Evolutionary conservation across 495 filamentous ascomycete species (phyloP).

Genomic region (Xylaria intraflava): DNA sequence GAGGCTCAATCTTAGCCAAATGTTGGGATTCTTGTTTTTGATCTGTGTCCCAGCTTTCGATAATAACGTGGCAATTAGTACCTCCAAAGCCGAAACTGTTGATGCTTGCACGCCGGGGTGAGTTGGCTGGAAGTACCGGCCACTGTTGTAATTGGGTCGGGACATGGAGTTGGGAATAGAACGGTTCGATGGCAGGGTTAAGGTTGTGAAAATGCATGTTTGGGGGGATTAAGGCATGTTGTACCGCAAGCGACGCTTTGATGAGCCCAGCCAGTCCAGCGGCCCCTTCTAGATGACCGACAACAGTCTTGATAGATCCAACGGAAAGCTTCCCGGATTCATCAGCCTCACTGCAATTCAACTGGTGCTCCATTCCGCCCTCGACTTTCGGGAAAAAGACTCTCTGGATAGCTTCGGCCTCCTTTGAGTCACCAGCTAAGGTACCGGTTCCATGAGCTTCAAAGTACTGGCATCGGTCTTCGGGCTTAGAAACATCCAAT

Average conservation of each 20-base stretch:
- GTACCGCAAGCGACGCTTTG: constrained; percentile 46
- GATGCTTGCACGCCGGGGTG: constrained; percentile 44
- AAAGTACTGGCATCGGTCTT: constrained; percentile 38
- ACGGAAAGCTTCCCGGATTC: constrained; percentile 18
- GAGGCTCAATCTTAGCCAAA: too few species aligned
- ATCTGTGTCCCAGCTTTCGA: too few species aligned
- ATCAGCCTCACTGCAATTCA: constrained; percentile 25
- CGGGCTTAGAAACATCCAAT: constrained; percentile 31
- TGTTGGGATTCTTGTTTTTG: too few species aligned
- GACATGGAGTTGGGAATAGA: constrained; percentile 30
- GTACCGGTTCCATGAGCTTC: constrained; percentile 54
- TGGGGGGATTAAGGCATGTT: constrained; percentile 45
- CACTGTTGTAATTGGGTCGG: constrained; percentile 30
- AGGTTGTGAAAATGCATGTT: constrained; percentile 47
- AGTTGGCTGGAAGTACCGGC: constrained; percentile 26
- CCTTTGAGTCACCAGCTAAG: constrained; percentile 45
- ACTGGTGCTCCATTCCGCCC: background rate
- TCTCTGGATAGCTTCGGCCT: constrained; percentile 39
- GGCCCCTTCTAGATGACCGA: constrained; percentile 48
- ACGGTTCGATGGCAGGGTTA: constrained; percentile 39
- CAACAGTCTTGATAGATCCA: constrained; percentile 46
- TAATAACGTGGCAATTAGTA: constrained; percentile 31
- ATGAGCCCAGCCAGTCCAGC: constrained; percentile 54
- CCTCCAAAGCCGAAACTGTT: constrained; percentile 58
- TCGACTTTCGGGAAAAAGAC: constrained; percentile 26